phyloP scores from a whole-genome alignment of 169 alveolate genomes.

The Plasmodium malariae region DNA sequence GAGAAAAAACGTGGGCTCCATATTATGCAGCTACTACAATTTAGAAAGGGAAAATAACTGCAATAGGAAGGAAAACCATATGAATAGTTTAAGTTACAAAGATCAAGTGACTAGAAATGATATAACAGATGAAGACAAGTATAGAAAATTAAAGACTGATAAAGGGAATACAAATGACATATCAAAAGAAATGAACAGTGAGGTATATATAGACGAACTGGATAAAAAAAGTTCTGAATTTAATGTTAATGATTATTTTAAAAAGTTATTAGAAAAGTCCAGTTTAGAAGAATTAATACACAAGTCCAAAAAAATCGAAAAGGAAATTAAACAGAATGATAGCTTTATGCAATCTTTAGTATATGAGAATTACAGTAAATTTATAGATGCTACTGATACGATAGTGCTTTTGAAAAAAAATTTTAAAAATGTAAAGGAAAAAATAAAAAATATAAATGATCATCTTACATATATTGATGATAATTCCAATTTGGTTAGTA shows the following conservation, averaged over 20 bases:
- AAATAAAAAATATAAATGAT: constrained; percentile 51
- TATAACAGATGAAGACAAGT: not conserved
- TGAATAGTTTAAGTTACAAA: not conserved
- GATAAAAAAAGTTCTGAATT: constrained; percentile 56
- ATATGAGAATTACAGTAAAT: constrained; percentile 91
- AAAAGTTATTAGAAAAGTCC: constrained; percentile 49
- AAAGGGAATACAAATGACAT: not conserved
- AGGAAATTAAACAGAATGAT: constrained; percentile 80
- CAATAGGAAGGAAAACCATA: not conserved
- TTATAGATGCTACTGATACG: constrained; percentile 91
- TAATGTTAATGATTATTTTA: constrained; percentile 66
- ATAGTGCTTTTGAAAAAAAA: constrained; percentile 82
- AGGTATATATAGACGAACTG: constrained; percentile 17
- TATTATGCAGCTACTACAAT: constrained; percentile 32
- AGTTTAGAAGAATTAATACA: constrained; percentile 65
- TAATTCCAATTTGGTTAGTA: constrained; percentile 15
- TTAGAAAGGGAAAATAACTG: constrained; percentile 7
- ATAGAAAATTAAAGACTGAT: not conserved
- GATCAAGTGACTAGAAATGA: constrained; percentile 1
- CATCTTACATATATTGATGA: constrained; percentile 33
- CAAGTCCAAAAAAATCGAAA: constrained; percentile 44
- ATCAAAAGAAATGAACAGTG: not conserved
- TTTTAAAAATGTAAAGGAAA: constrained; percentile 75
- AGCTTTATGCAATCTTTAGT: constrained; percentile 90
- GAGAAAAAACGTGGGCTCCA: constrained; percentile 50